A percentile compares a stretch with the other conserved stretches of the same genome.
These are phyloP conservation scores for Glutinoglossum americanum DNA, from an alignment of 495 filamentous ascomycete genomes.

Conservation along the genomic window DNA sequence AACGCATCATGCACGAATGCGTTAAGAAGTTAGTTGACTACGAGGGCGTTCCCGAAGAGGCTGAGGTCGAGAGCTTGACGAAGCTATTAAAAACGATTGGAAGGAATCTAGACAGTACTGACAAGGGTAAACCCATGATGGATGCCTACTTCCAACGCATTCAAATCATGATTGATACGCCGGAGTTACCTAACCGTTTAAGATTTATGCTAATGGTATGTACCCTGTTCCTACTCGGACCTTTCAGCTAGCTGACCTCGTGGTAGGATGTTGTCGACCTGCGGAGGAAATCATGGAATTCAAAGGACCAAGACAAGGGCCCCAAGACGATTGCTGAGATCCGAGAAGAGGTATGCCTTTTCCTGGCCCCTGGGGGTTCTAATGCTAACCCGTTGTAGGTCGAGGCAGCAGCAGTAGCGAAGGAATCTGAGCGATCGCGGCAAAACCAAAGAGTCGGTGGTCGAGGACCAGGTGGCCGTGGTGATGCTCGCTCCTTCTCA, in stretches of 20 bases:
- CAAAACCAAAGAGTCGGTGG: conserved; percentile 37
- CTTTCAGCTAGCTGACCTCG: background rate
- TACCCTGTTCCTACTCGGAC: background rate
- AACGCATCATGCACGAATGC: conserved; percentile 99
- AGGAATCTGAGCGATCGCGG: conserved; percentile 39
- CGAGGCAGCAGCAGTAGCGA: conserved; percentile 40
- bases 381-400: conserved; percentile 28
- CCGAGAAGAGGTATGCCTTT: conserved; percentile 42
- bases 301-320: conserved; percentile 77
- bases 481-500: conserved; percentile 66
- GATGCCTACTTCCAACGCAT: conserved; percentile 88
- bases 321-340: conserved; percentile 92
- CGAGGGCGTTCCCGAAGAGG: conserved; percentile 79
- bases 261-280: conserved; percentile 64
- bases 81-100: conserved; percentile 87
- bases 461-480: conserved; percentile 52
- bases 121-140: conserved; percentile 67
- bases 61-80: conserved; percentile 82
- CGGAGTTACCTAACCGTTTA: conserved; percentile 63
- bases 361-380: conserved; percentile 4
- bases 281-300: conserved; percentile 48
- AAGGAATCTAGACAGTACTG: conserved; percentile 55
- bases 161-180: conserved; percentile 49
- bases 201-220: conserved; percentile 81
- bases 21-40: conserved; percentile 92